Conservation (phyloP, 345 rosid genomes). For the Eucalyptus erythrocorys region DNA sequence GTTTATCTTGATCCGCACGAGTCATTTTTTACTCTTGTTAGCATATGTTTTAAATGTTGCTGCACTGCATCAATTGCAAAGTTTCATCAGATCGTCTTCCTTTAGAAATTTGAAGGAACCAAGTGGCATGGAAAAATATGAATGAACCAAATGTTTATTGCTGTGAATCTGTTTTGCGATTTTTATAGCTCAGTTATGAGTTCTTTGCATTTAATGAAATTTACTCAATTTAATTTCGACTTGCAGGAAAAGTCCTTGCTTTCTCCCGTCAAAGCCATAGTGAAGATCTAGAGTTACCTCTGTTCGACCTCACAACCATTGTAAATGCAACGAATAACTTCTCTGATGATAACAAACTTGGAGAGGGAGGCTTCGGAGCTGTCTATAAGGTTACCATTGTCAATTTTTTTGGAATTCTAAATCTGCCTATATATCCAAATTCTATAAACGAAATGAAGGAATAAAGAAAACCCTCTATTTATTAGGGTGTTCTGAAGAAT, state of each 20-base stretch:
- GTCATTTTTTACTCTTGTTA: not conserved
- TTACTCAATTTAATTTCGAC: not conserved
- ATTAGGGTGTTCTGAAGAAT: not conserved
- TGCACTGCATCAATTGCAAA: not conserved
- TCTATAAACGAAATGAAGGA: not conserved
- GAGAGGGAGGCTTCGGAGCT: constrained; percentile 1
- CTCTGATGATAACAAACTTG: not conserved
- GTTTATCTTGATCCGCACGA: not conserved
- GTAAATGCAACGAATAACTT: not conserved
- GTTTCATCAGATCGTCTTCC: not conserved
- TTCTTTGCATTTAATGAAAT: not conserved
- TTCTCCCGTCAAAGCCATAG: not conserved
- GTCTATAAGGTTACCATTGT: not conserved
- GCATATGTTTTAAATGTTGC: not conserved
- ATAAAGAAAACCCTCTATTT: not conserved
- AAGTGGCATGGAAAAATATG: no score
- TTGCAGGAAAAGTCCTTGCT: not conserved
- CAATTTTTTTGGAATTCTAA: not conserved
- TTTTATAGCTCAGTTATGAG: no score
- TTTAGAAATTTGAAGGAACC: no score
- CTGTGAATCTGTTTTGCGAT: no score
- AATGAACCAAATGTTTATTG: no score
- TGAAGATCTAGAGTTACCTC: not conserved
- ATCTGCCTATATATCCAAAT: not conserved
- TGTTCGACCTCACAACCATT: not conserved